Evolutionary conservation across 495 filamentous ascomycete species (phyloP), one percentile per base, ranked within the genome.

Genomic region (Tuber magnatum): DNA sequence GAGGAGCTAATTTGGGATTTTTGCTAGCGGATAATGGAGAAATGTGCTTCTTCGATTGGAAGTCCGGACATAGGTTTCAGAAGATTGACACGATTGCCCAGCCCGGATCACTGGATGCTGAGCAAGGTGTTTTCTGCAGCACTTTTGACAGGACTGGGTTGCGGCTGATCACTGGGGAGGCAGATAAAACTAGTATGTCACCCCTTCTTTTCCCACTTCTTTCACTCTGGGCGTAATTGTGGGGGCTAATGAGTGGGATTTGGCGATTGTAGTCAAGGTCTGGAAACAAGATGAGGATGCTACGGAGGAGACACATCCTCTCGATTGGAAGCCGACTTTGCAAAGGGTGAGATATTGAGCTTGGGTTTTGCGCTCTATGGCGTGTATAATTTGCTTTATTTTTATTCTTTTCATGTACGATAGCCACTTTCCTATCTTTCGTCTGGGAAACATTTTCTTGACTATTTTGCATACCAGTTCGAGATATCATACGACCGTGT

Each of bases 31-130:
- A 99, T 78, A 96, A 98, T 81, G 96, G 96, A 65, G 94, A 92
- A 73, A 95, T 98, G 88, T 91, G 89, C 79, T 98, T 99, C 87
- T 99, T 93, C 92, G 96, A 99, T 84, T 99, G 96, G 96, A 98
- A 98, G 86, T 93, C 94, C 4, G 96, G 96, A 0, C 88, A 98
- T 81, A 87, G 91, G 35, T 98, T 93, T 85, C 96, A 99, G 84
- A 87, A 88, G 18, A 85, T 94, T 18, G 93, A 98, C 71, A 96
- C 92, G 9, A 93, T 91, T 16, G 95, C 95, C 2, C 96, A 99
- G 84, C 96, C 96, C 0, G 95, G 96, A 73, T 93, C 91, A 46
- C 85, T 99, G 35, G 94, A 97, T 81, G 96, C 96, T 43, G 96
- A 99, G 84, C 89, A 92, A 4, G 96, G 96, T 46, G 88, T 98